Base-by-base conservation (phyloP, 352 stramenopile genomes). In the Phytophthora kernoviae region DNA sequence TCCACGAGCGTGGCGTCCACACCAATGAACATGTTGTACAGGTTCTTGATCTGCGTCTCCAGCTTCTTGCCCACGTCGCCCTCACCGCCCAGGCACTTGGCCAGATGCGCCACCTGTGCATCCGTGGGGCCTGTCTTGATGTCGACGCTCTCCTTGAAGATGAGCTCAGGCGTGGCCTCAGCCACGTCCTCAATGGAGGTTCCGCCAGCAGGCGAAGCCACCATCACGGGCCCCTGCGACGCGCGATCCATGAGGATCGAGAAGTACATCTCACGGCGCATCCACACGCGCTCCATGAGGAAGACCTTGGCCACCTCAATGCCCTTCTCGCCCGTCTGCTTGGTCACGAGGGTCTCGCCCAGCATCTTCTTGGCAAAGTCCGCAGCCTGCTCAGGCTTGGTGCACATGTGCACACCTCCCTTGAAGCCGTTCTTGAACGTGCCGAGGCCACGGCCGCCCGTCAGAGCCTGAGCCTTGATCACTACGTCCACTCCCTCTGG, bases 101-200 rank as follows among this genome's bases (percentile, higher is more conserved):
- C 90, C 12, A 97, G 68, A 49, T 78, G 80, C 48, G 70, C 51
- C 34, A 95, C 66, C 72, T 97, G 88, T 30, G 73, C 87, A 40
- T 93, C 70, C 42, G 85, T 97, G 6, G 97, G 77, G 60, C 97
- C 97, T 27, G 83, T 91, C 30, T 69, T 92, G 68, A 99, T 98
- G 77, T 99, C 93, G 49, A 99, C 88, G 37, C 84, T 87, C 68
- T 98, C 89, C 68, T 97, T 94, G 75, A 96, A 94, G 58, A 97
- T 97, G 37, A 93, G 73, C 70, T 99, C 94, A 0, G 96, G 96
- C 64, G 91, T 98, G 21, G 84, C 84, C 43, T 88, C 87, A 1
- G 97, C 96, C 34, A 99, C 90, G 73, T 99, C 97, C 76, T 99
- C 97, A 77, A 99, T 99, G 39, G 86, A 96, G 57, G 87, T 98